Evolutionary conservation across 1,284 basidiomycete genomes (phyloP).

Genomic region (Dichomitus squalens): DNA sequence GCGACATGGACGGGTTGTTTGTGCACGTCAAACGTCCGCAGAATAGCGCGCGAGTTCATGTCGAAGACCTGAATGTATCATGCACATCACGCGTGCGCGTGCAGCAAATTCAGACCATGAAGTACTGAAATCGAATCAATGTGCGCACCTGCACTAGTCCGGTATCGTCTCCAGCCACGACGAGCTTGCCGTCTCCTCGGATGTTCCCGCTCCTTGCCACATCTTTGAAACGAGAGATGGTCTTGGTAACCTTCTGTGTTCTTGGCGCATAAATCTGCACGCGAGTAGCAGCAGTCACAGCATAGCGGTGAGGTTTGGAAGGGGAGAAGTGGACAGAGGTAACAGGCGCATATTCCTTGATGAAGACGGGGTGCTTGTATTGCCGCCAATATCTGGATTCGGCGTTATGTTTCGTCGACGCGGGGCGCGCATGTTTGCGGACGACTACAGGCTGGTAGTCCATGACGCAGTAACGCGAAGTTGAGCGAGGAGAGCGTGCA

Average conservation of each 20-base stretch:
- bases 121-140: not conserved
- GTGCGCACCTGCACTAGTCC: conserved; percentile 83
- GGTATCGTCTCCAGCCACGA: conserved; percentile 94
- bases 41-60: conserved; percentile 90
- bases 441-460: conserved; percentile 80
- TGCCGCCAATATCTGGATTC: conserved; percentile 83
- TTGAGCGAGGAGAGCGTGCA: not conserved
- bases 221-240: conserved; percentile 96
- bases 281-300: conserved; percentile 92
- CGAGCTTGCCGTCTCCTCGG: conserved; percentile 90
- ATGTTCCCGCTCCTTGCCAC: conserved; percentile 89
- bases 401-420: conserved; percentile 59
- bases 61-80: conserved; percentile 78
- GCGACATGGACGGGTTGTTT: conserved; percentile 95
- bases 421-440: conserved; percentile 57
- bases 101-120: conserved; percentile 20
- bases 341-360: conserved; percentile 94
- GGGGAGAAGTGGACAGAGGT: conserved; percentile 91
- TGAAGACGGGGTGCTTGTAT: conserved; percentile 85
- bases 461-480: conserved; percentile 42
- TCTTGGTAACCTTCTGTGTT: conserved; percentile 95
- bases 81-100: too few species aligned
- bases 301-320: conserved; percentile 88
- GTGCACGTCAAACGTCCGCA: conserved; percentile 90
- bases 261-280: conserved; percentile 96